A percentile compares a stretch with the other conserved stretches of the same genome.
phyloP scores from a whole-genome alignment of 495 filamentous ascomycete species.

The Articulospora tetracladia region DNA sequence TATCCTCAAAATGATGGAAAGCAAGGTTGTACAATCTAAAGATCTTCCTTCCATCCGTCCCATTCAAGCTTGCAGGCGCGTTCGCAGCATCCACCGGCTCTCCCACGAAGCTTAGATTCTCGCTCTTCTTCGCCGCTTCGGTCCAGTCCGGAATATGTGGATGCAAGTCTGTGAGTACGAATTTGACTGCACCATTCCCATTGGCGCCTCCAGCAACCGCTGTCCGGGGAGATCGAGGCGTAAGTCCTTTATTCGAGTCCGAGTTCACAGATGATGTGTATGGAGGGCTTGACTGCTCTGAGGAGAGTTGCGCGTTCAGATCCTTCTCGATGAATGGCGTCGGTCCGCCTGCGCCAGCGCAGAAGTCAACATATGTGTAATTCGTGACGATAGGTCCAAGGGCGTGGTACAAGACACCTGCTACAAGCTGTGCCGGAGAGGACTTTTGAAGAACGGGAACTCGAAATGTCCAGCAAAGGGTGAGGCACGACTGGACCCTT shows the following conservation, averaged over 20 bases:
- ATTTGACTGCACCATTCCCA: constrained; percentile 40
- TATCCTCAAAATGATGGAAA: constrained; percentile 75
- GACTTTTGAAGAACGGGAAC: constrained; percentile 40
- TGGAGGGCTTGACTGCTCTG: background rate
- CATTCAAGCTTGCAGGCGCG: constrained; percentile 41
- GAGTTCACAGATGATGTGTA: constrained; percentile 18
- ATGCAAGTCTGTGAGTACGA: constrained; percentile 67
- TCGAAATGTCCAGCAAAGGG: constrained; percentile 41
- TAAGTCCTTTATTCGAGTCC: constrained; percentile 6
- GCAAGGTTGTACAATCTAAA: constrained; percentile 69
- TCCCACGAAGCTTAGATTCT: constrained; percentile 51
- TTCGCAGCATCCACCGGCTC: constrained; percentile 58
- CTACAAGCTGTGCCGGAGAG: constrained; percentile 43
- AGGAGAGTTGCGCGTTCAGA: constrained; percentile 42
- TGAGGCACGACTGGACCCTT: constrained; percentile 48
- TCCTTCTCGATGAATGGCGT: constrained; percentile 58
- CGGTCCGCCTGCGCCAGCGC: constrained; percentile 68
- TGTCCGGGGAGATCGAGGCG: constrained; percentile 16
- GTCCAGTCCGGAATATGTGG: constrained; percentile 63
- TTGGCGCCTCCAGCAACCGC: background rate
- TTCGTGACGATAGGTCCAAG: constrained; percentile 36
- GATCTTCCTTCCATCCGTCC: constrained; percentile 32
- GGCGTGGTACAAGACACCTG: constrained; percentile 40
- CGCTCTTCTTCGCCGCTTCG: constrained; percentile 40
- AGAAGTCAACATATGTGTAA: constrained; percentile 67